Conservation (phyloP, 768 basidiomycete genomes). For the Calocybe indica region DNA sequence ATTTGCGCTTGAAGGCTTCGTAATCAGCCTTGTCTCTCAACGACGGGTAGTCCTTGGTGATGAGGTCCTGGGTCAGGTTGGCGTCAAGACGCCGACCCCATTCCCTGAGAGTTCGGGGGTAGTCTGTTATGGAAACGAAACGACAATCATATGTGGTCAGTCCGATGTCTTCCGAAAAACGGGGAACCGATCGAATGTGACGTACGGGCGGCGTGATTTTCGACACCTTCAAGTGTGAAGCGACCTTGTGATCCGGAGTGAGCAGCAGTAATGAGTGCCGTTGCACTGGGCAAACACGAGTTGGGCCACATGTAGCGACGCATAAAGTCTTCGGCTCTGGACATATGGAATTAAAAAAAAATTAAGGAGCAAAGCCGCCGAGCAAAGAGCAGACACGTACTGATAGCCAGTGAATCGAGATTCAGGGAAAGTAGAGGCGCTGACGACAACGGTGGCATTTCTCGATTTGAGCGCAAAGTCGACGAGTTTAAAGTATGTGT, state of each 20-base stretch:
- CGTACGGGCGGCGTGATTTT: constrained; percentile 79
- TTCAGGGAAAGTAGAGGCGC: constrained; percentile 66
- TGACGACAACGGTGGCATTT: constrained; percentile 64
- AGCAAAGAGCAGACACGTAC: constrained; percentile 32
- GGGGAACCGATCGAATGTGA: constrained; percentile 1
- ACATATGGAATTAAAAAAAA: not conserved
- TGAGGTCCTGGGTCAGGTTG: constrained; percentile 53
- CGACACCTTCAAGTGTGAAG: constrained; percentile 79
- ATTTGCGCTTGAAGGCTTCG: constrained; percentile 72
- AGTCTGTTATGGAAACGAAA: constrained; percentile 35
- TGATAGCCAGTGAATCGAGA: constrained; percentile 65
- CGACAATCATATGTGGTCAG: not conserved
- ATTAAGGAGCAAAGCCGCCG: constrained; percentile 1
- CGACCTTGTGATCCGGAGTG: constrained; percentile 63
- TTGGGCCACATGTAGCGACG: constrained; percentile 88
- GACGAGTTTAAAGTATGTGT: constrained; percentile 69
- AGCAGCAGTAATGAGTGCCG: constrained; percentile 70
- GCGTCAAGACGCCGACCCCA: constrained; percentile 76
- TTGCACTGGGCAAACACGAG: constrained; percentile 82
- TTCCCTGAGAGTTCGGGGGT: constrained; percentile 89
- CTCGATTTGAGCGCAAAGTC: constrained; percentile 70
- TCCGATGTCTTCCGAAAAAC: constrained; percentile 1
- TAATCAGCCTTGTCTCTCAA: constrained; percentile 52
- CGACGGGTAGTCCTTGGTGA: constrained; percentile 54
- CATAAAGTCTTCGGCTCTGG: constrained; percentile 78